Evolutionary conservation across 257 asterid species (phyloP).

Genomic region (Capsicum baccatum): DNA sequence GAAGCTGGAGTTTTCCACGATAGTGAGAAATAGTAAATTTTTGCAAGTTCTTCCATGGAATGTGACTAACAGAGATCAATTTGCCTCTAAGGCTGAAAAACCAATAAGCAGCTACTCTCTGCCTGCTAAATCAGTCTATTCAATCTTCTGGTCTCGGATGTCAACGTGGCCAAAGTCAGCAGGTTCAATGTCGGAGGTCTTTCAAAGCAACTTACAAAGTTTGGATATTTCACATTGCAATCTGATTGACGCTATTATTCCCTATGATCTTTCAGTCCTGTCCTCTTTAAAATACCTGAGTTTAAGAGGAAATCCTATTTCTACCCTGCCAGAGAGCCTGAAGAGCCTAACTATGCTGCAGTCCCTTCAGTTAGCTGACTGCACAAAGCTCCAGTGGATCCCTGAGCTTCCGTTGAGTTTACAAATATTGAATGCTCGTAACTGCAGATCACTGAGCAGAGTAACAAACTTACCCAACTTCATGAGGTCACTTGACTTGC

Average conservation of each 20-base stretch:
- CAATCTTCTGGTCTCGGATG: constrained; percentile 29
- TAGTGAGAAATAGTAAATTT: neutral
- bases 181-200: constrained; percentile 5
- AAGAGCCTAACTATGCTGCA: constrained; percentile 27
- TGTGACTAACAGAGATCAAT: constrained; percentile 19
- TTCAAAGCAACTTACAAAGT: constrained; percentile 11
- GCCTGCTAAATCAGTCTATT: constrained; percentile 23
- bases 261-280: constrained; percentile 22
- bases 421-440: neutral
- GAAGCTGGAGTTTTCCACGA: constrained; percentile 4
- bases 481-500: constrained; percentile 25
- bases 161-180: constrained; percentile 5
- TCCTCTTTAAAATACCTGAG: constrained; percentile 18
- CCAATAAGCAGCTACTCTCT: neutral
- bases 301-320: constrained; percentile 28
- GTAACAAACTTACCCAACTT: constrained; percentile 20
- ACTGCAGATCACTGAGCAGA: constrained; percentile 25
- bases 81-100: constrained; percentile 19
- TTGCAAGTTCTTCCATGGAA: neutral
- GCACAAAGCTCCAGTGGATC: constrained; percentile 33
- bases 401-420: constrained; percentile 28
- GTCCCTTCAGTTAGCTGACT: constrained; percentile 22
- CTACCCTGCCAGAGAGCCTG: constrained; percentile 27
- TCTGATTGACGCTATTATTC: constrained; percentile 15
- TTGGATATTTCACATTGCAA: constrained; percentile 29